Evolutionary conservation across 78 protist species (phyloP), one percentile per base, ranked within the genome.

Genomic region (Dictyostelium firmibasis): DNA sequence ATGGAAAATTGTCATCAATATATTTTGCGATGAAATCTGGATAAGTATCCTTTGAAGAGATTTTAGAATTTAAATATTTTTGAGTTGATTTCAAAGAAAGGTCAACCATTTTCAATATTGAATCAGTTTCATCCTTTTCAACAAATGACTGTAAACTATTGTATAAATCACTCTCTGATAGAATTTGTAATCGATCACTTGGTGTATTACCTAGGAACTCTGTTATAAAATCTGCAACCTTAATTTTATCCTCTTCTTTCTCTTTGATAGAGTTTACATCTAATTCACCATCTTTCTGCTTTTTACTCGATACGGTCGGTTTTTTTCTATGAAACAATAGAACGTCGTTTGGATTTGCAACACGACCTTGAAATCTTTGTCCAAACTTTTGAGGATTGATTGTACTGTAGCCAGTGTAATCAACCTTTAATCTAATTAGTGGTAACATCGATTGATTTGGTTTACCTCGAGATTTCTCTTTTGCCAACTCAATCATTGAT

Each of bases 281-380:
- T 6, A 72, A 72, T 33, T 29, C 79, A 33, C 38, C 38, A 20
- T 25, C n/a, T 36, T 57, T 57, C n/a, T 69, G 23, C 20, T 13
- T 3, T 35, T 60, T 44, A 20, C 20, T 57, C 6, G 25, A n/a
- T 1, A 44, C 1, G 0, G 91, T 38, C 14, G 81, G 23, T 27
- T 88, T 95, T 64, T 95, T 95, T 81, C 91, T 84, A 8, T 83
- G 62, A 75, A 91, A 95, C 18, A 83, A 70, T 13, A 98, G 60
- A 11, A 98, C 67, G 38, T 97, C 98, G 13, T 47, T 62, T 4
- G 98, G 98, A 67, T 98, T 98, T 2, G 97, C 99, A 16, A 97
- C 98, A 6, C 35, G 23, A 11, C 97, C 94, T 31, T 93, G 79
- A 60, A 97, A 97, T 11, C 57, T 27, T 75, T 81, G 93, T 9